phyloP scores from a whole-genome alignment of 2,329 filamentous ascomycete species.

The Sporothrix brasiliensis region DNA sequence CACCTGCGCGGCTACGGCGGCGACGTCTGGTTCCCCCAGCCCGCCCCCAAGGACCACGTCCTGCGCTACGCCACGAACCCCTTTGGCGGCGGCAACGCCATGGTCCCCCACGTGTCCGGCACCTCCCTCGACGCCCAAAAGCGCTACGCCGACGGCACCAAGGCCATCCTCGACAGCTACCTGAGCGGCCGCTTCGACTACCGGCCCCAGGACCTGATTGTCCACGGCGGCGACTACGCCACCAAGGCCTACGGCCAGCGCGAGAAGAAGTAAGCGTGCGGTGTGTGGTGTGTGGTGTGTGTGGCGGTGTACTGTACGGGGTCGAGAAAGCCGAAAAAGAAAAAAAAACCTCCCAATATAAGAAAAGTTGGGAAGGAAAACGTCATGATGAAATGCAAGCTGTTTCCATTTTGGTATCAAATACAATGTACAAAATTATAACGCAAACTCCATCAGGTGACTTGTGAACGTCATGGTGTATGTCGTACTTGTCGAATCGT shows the following conservation, averaged over 20 bases:
- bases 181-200: constrained; percentile 87
- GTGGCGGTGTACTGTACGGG: neutral
- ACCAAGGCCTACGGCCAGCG: constrained; percentile 91
- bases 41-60: constrained; percentile 87
- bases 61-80: constrained; percentile 92
- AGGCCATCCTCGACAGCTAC: constrained; percentile 90
- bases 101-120: constrained; percentile 98
- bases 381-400: constrained; percentile 19
- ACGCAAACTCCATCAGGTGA: neutral
- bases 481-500: neutral
- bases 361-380: constrained; percentile 23
- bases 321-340: neutral
- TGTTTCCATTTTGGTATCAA: constrained; percentile 7
- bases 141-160: constrained; percentile 83
- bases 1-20: constrained; percentile 88
- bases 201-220: constrained; percentile 85
- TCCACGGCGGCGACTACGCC: constrained; percentile 86
- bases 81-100: constrained; percentile 96
- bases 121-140: constrained; percentile 98
- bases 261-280: constrained; percentile 48
- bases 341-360: neutral
- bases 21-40: constrained; percentile 97
- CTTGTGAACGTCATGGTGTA: neutral
- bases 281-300: neutral
- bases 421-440: constrained; percentile 19